Base-by-base conservation (phyloP, 345 rosid genomes). In the Hypericum androsaemum region DNA sequence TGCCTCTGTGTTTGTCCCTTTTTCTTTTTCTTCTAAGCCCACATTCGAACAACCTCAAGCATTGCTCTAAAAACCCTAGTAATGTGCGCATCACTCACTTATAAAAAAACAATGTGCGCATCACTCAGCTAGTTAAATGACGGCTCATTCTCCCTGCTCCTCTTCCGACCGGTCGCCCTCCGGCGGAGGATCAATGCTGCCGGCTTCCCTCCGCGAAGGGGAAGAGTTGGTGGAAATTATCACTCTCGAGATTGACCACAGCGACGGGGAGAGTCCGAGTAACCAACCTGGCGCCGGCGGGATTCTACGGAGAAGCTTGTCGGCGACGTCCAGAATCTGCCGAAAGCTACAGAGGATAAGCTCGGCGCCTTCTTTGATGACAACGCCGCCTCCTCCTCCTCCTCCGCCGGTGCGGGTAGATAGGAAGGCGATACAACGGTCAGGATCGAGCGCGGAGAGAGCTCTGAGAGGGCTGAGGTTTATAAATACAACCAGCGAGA, bases 181-280 rank as follows among this genome's bases (percentile, higher is more conserved):
- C 32, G 32, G 32, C 63, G 86, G 83, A 12, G 89, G 89, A 54
- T 81, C 84, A 85, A 90, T 87, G 95, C 70, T 90, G 76, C 95
- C 88, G 41, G 53, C 68, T 39, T 87, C 87, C 58, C 86, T 90
- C 56, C 76, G 75, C 54, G 89, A 72, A 52, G 70, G 84, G 39
- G 64, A 28, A 68, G 88, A 84, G 60, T 68, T 84, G 2, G 98
- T 87, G 0, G 94, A 87, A 67, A 79, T 90, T 47, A 90, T 87
- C 0, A 95, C 87, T 79, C 72, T 90, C 10, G 87, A 69, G 2
- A 67, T 77, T 42, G 85, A 87, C 64, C 72, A 83, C 64, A 74
- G 82, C 45, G 65, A 80, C 46, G 67, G 87, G 16, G 82, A 89
- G 59, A 86, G 82, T 45, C 80, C 87, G 58, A 66, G 78, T 11